A percentile compares a stretch with the other conserved stretches of the same genome.
Conservation (phyloP, 208 protist genomes). For the Acanthamoeba triangularis region DNA sequence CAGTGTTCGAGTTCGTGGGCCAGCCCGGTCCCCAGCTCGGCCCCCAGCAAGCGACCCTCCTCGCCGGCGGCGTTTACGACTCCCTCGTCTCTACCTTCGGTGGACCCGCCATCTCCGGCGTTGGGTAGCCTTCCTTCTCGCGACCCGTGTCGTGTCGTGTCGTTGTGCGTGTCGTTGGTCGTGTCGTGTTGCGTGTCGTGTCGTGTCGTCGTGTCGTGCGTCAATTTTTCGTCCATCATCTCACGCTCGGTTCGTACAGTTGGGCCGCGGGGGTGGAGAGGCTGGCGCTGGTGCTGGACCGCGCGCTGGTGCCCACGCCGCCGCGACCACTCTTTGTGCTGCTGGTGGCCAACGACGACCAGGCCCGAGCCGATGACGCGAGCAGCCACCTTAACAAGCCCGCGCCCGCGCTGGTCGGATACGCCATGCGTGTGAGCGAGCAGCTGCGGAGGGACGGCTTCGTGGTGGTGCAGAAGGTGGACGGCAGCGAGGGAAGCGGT, state of each 20-base stretch:
- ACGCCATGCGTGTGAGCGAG: constrained; percentile 68
- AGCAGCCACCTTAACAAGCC: too few relatives aligned
- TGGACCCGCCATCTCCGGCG: constrained; percentile 55
- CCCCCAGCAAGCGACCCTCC: constrained; percentile 3
- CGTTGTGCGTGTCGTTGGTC: too few relatives aligned
- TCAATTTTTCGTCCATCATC: too few relatives aligned
- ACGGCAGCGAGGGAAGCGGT: neutral
- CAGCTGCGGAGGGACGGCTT: constrained; percentile 30
- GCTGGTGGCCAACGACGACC: neutral
- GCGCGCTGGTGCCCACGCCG: neutral
- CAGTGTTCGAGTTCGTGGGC: constrained; percentile 86
- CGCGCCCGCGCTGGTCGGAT: constrained; percentile 31
- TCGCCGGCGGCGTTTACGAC: constrained; percentile 63
- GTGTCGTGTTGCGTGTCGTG: too few relatives aligned
- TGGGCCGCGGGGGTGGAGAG: constrained; percentile 86
- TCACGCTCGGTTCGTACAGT: constrained; percentile 5
- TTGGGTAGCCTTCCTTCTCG: constrained; percentile 29
- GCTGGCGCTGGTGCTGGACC: constrained; percentile 76
- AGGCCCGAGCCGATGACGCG: neutral
- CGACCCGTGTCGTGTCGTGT: neutral
- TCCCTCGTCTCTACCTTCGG: constrained; percentile 27
- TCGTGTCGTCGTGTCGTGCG: too few relatives aligned
- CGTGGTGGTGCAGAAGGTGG: constrained; percentile 45
- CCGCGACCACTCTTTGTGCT: constrained; percentile 37
- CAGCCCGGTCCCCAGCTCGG: neutral